Conservation (phyloP, 352 stramenopile genomes). For the Pythium myriotylum region DNA sequence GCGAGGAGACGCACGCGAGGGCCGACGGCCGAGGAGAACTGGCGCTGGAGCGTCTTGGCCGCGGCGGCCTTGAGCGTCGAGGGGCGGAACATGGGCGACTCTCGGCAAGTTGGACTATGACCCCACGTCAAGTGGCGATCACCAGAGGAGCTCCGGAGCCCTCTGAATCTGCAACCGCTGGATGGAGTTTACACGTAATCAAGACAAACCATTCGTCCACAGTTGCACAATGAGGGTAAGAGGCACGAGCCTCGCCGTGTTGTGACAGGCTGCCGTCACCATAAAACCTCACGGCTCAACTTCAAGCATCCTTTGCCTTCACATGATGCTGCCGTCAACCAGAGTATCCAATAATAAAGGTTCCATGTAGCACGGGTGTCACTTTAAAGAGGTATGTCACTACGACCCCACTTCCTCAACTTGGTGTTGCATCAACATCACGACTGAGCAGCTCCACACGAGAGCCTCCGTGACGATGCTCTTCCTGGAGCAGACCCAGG, state of each 20-base stretch:
- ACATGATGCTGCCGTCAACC: background rate
- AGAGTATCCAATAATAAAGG: background rate
- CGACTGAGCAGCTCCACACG: background rate
- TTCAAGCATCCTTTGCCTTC: constrained; percentile 18
- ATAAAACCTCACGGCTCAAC: constrained; percentile 28
- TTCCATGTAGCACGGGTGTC: constrained; percentile 2
- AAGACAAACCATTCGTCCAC: constrained; percentile 19
- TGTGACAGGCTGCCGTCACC: constrained; percentile 20
- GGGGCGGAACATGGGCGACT: constrained; percentile 28
- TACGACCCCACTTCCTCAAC: background rate
- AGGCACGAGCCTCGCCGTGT: constrained; percentile 1
- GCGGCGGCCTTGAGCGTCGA: constrained; percentile 28
- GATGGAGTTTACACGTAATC: background rate
- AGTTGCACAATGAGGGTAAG: constrained; percentile 20
- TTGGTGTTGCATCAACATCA: constrained; percentile 22
- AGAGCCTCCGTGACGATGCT: constrained; percentile 42
- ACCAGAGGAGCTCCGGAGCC: background rate
- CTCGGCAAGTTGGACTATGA: constrained; percentile 19
- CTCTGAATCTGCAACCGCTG: constrained; percentile 11
- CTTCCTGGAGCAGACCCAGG: constrained; percentile 82
- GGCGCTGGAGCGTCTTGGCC: constrained; percentile 38
- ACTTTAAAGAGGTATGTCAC: constrained; percentile 1
- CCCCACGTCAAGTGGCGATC: background rate
- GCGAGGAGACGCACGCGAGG: constrained; percentile 33
- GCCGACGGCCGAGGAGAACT: constrained; percentile 43